Evolutionary conservation across 495 filamentous ascomycete species (phyloP), one percentile per base, ranked within the genome.

Genomic region (Xylaria flabelliformis): DNA sequence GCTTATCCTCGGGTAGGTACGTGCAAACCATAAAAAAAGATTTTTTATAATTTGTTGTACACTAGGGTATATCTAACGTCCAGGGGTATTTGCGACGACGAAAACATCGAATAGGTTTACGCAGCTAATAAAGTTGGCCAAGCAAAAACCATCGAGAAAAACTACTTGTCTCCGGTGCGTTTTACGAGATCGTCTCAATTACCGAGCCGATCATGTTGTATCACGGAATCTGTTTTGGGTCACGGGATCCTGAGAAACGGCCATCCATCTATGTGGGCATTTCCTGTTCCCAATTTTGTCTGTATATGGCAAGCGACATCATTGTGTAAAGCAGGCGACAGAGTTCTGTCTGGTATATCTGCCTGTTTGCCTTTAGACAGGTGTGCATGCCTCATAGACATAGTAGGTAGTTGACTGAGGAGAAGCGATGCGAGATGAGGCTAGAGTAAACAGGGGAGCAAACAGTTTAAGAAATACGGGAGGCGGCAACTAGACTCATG

Each of bases 141-240:
- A 44, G 46, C 56, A 61, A 7, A 61, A 34, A 36, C 29, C 3
- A 19, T 59, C 4, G 56, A 61, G 7, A 15, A 61, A 39, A 9
- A 17, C 56, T 3, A 39, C 32, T 34, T 19, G 17, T 10, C 32
- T 61, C 36, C 15, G 5, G 19, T 39, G 56, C 34, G 32, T 36
- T 39, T 36, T n/a, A 61, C 56, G 12, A 61, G 19, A 61, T 44
- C 50, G 50, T 56, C 50, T 36, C 50, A 67, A 67, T 9, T 42
- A 53, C 21, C 32, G 29, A 39, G 64, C 46, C 64, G 29, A 50
- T 29, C 13, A 24, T 66, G 64, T 56, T 29, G 64, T 67, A 50
- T 29, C 29, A 67, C 64, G 19, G n/a, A 39, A 39, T 36, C 3
- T 51, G 64, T 66, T 44, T 66, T 46, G 17, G 29, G 19, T 66